Evolutionary conservation across 225 moss, liverwort and hornwort species (phyloP).

Genomic region (Neckera pumila): DNA sequence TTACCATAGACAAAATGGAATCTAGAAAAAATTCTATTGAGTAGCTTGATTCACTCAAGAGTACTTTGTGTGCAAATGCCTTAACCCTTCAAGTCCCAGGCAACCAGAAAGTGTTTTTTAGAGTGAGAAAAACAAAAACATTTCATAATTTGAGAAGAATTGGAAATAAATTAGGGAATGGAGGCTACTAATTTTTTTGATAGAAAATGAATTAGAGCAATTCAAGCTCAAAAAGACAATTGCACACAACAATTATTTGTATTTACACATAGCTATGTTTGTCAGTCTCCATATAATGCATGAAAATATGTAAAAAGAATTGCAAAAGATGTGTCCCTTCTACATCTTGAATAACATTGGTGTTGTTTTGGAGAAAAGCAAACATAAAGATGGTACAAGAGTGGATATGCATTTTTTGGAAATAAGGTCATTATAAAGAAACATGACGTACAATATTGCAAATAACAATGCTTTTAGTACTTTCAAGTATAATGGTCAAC

Average conservation of each 20-base stretch:
- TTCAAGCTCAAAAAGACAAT: accelerated
- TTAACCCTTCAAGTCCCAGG: no score
- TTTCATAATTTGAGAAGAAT: not conserved
- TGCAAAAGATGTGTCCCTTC: not conserved
- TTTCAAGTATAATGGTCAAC: not conserved
- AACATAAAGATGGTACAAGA: not conserved
- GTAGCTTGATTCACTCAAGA: no score
- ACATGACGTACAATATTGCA: no score
- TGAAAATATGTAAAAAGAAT: not conserved
- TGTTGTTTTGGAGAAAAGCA: accelerated
- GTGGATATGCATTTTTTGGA: accelerated
- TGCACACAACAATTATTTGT: not conserved
- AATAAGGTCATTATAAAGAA: no score
- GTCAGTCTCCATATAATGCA: not conserved
- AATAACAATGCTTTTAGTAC: not conserved
- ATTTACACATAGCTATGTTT: accelerated
- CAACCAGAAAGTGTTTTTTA: no score
- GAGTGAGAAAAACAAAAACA: no score
- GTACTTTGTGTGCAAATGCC: no score
- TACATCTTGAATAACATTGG: not conserved
- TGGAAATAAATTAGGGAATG: not conserved
- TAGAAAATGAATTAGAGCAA: not conserved
- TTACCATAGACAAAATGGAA: no score
- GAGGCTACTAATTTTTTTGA: not conserved
- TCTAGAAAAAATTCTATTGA: no score